Conservation (phyloP, 176 grass and related monocot species). For the Phyllostachys edulis region DNA sequence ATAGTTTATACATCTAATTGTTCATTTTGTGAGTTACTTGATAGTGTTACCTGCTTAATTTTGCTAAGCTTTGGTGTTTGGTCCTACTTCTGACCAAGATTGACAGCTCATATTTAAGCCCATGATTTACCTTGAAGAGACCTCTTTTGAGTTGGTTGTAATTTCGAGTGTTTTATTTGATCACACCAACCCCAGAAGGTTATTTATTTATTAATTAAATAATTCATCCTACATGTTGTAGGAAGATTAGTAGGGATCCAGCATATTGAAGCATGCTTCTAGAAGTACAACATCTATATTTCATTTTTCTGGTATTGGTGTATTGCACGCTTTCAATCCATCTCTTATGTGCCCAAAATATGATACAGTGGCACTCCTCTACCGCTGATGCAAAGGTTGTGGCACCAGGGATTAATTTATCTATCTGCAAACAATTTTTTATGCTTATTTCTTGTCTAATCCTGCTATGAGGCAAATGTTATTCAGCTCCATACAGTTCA, state of each 20-base stretch:
- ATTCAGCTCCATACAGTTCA: not conserved
- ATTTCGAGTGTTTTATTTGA: conserved; percentile 10
- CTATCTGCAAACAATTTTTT: not conserved
- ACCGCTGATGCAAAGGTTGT: not conserved
- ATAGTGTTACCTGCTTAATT: not conserved
- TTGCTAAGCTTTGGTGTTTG: not conserved
- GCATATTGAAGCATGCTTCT: not conserved
- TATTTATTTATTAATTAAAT: not conserved
- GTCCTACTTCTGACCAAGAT: not conserved
- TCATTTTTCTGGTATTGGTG: not conserved
- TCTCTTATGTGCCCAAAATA: not conserved
- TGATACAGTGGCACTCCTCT: not conserved
- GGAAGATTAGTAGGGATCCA: not conserved
- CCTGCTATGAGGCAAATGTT: not conserved
- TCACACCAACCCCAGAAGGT: not conserved
- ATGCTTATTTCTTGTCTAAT: not conserved
- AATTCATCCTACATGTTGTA: not conserved
- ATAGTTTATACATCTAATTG: not conserved
- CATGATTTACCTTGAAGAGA: not conserved
- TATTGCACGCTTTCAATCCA: not conserved
- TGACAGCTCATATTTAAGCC: not conserved
- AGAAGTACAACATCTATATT: not conserved
- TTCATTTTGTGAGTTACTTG: conserved; percentile 5
- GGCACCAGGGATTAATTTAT: not conserved
- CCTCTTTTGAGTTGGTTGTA: not conserved